phyloP scores from a whole-genome alignment of 257 asterid genomes.

The Jaltomata sinuosa region DNA sequence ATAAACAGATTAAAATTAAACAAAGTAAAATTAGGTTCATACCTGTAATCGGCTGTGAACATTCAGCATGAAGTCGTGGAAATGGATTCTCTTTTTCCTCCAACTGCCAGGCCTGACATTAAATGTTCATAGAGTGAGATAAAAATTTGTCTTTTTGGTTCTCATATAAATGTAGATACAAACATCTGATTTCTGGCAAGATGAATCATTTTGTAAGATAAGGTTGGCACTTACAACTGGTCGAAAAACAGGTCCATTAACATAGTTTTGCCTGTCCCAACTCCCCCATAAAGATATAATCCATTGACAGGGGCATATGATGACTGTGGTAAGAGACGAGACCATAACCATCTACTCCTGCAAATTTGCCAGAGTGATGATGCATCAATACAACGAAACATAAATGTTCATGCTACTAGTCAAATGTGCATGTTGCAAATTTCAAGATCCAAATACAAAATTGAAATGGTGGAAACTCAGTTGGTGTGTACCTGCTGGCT shows the following conservation, averaged over 20 bases:
- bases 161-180: neutral
- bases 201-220: neutral
- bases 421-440: neutral
- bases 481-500: slow-evolving; percentile 49
- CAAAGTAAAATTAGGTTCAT: slow-evolving; percentile 2
- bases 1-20: neutral
- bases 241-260: slow-evolving; percentile 77
- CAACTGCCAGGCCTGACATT: slow-evolving; percentile 63
- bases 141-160: neutral
- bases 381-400: neutral
- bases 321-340: slow-evolving; percentile 62
- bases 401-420: neutral
- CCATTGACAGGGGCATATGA: slow-evolving; percentile 76
- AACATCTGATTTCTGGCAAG: neutral
- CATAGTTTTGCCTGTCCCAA: slow-evolving; percentile 98
- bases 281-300: slow-evolving; percentile 94
- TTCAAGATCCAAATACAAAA: neutral
- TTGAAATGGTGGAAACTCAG: neutral
- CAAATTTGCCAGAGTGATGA: neutral
- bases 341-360: slow-evolving; percentile 97
- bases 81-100: slow-evolving; percentile 96
- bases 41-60: slow-evolving; percentile 92
- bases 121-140: neutral
- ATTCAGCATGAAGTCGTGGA: slow-evolving; percentile 90
- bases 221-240: slow-evolving; percentile 47